Percentiles rank a stretch among this genome's conserved stretches.
Evolutionary conservation across 768 basidiomycete genomes (phyloP).

Genomic region (Boletus fagicola): DNA sequence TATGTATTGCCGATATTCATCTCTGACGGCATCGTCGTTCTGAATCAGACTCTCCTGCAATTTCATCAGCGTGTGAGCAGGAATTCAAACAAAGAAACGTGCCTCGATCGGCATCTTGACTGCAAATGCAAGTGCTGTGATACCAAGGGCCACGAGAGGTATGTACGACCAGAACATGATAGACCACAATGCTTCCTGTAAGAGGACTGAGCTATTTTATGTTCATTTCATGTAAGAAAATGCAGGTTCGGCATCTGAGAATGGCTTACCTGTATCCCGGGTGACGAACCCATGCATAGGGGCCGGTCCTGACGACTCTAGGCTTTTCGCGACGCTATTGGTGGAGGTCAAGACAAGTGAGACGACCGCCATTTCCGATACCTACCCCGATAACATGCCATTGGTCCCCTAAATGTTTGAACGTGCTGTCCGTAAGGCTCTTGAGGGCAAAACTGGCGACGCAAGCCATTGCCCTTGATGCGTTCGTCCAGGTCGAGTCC

Average conservation of each 20-base stretch:
- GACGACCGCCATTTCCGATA: neutral
- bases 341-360: neutral
- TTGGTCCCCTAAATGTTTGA: slow-evolving; percentile 25
- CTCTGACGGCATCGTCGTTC: slow-evolving; percentile 17
- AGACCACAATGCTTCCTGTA: slow-evolving; percentile 19
- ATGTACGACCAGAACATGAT: slow-evolving; percentile 34
- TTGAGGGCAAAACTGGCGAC: slow-evolving; percentile 11
- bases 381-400: slow-evolving; percentile 30
- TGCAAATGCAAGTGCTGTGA: slow-evolving; percentile 20
- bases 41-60: slow-evolving; percentile 30
- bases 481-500: slow-evolving; percentile 11
- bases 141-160: slow-evolving; percentile 22
- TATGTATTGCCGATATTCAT: slow-evolving; percentile 31
- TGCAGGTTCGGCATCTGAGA: neutral
- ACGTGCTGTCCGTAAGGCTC: neutral
- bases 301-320: slow-evolving; percentile 32
- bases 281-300: slow-evolving; percentile 36
- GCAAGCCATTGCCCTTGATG: slow-evolving; percentile 21
- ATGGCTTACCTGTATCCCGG: slow-evolving; percentile 29
- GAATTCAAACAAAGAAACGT: neutral
- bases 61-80: neutral
- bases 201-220: slow-evolving; percentile 14
- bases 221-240: neutral
- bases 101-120: slow-evolving; percentile 37
- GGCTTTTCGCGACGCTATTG: slow-evolving; percentile 30